Conservation (phyloP, 176 grass and related monocot genomes). For the Raddia guianensis region DNA sequence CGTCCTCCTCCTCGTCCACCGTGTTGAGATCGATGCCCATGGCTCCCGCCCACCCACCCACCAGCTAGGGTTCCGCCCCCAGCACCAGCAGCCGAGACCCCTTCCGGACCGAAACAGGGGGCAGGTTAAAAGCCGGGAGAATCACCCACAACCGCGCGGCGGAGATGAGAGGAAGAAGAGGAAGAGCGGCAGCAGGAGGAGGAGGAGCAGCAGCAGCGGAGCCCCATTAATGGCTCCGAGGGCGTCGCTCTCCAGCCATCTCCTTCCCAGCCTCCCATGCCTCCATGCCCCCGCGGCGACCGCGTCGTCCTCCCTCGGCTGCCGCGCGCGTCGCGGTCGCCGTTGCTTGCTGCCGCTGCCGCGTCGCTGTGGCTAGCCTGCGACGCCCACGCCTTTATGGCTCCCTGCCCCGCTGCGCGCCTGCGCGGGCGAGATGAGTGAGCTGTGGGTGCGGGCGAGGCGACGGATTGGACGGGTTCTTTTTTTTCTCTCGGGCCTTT, state of each 20-base stretch:
- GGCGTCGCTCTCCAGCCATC: conserved; percentile 59
- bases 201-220: neutral
- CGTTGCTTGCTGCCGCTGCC: conserved; percentile 39
- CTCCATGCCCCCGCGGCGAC: conserved; percentile 29
- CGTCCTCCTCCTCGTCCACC: conserved; percentile 52
- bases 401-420: neutral
- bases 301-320: conserved; percentile 39
- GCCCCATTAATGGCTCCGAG: conserved; percentile 56
- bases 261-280: conserved; percentile 51
- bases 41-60: conserved; percentile 3
- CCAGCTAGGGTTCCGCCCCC: conserved; percentile 25
- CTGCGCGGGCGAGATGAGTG: neutral
- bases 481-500: conserved; percentile 1
- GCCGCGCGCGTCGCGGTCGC: conserved; percentile 47
- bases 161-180: neutral
- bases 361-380: conserved; percentile 47
- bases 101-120: neutral
- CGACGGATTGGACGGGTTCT: conserved; percentile 37
- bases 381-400: conserved; percentile 56
- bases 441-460: neutral
- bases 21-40: conserved; percentile 98
- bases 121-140: conserved; percentile 36
- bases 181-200: neutral
- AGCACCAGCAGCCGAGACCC: neutral
- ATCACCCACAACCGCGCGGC: conserved; percentile 35